phyloP scores from a whole-genome alignment of 805 yeast genomes.

The Hanseniaspora thailandica region DNA sequence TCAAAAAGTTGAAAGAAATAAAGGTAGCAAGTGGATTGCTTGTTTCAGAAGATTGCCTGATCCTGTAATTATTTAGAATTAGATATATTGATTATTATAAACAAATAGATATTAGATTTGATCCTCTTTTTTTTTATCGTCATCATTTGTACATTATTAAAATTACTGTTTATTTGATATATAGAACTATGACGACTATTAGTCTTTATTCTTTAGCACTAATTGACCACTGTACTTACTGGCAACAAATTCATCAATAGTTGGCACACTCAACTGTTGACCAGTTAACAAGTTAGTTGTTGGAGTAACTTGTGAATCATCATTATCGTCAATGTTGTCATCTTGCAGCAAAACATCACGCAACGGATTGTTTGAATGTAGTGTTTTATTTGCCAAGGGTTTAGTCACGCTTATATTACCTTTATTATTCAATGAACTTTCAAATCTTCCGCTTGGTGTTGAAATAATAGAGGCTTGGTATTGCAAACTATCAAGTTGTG shows the following conservation, averaged over 20 bases:
- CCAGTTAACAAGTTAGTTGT: conserved; percentile 17
- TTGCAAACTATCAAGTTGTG: neutral
- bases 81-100: neutral
- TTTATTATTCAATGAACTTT: neutral
- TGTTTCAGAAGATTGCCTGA: conserved; percentile 67
- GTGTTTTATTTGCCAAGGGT: neutral
- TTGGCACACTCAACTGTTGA: conserved; percentile 31
- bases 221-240: conserved; percentile 17
- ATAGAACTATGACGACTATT: neutral
- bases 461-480: neutral
- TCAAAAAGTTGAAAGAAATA: conserved; percentile 83
- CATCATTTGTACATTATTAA: too few species aligned
- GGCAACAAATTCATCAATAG: conserved; percentile 29
- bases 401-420: neutral
- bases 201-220: neutral
- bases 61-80: conserved; percentile 31
- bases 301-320: conserved; percentile 5
- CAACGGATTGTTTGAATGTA: neutral
- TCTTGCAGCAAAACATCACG: conserved; percentile 3
- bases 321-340: neutral
- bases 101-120: neutral
- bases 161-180: too few species aligned
- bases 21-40: conserved; percentile 78
- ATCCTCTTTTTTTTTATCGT: too few species aligned
- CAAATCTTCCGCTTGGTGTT: conserved; percentile 3